Base-by-base conservation (phyloP, 2,329 filamentous ascomycete genomes). In the Botrytis deweyae region DNA sequence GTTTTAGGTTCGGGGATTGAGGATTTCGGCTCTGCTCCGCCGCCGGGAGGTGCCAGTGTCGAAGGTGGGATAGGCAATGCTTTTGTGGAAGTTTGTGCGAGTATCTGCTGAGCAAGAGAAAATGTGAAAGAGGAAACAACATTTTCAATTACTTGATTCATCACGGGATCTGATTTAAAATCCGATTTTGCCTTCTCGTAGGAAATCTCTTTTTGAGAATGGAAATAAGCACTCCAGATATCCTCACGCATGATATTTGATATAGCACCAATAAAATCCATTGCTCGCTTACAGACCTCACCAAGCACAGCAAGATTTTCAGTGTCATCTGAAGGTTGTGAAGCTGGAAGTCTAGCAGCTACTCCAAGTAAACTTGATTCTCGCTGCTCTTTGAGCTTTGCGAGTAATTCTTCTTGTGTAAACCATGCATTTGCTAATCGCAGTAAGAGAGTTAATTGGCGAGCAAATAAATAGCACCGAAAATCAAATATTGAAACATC, bases 401-500 rank as follows among this genome's bases (percentile, higher is more conserved):
- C 86, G 1, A 91, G 81, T 0, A 91, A 83, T 78, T 92, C 89
- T 77, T 91, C 89, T 55, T 87, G 82, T 0, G 89, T 88, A 2
- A 88, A 90, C 82, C 84, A 88, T 0, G 89, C 89, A 80, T 95
- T 96, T n/a, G 93, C 94, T 1, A 97, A 87, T 7, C 95, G 89
- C 20, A 97, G 86, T 1, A 98, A 86, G 0, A 99, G 84, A 4
- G 92, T 89, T 76, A 97, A 89, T 79, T 99, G 95, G 38, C 96
- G 89, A 4, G 94, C 91, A 82, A 98, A 99, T 20, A 99, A 90
- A 81, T 99, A 99, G 78, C 92, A 93, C 68, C 93, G 88, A 81
- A 99, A 98, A 82, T 99, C 96, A 80, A 98, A 98, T 4, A 97
- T 87, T 0, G 96, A 99, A 52, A 99, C 97, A 77, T 97, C 93